phyloP scores from a whole-genome alignment of 345 rosid genomes.

The Arabis hirsuta region DNA sequence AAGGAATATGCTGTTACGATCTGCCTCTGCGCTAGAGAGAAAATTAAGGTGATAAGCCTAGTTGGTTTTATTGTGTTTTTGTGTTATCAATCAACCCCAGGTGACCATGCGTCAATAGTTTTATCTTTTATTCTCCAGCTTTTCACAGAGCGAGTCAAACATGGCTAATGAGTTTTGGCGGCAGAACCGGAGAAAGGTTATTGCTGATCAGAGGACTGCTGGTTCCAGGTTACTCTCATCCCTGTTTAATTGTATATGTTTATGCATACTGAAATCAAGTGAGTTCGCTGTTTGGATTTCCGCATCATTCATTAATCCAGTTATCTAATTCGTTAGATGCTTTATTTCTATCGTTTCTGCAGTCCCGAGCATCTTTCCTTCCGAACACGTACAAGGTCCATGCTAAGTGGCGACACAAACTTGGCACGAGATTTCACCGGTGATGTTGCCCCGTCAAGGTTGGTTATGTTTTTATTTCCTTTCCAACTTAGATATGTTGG shows the following conservation, averaged over 20 bases:
- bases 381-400: constrained; percentile 73
- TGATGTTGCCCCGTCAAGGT: constrained; percentile 79
- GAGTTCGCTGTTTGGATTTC: constrained; percentile 8
- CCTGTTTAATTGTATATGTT: constrained; percentile 31
- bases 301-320: constrained; percentile 12
- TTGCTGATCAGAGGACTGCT: constrained; percentile 93
- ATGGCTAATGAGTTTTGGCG: constrained; percentile 84
- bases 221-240: constrained; percentile 78
- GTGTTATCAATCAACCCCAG: not conserved
- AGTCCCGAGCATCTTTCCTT: constrained; percentile 95
- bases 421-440: constrained; percentile 61
- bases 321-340: not conserved
- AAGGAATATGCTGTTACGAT: constrained; percentile 68
- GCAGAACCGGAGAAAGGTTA: constrained; percentile 86
- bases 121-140: constrained; percentile 52
- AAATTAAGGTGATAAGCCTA: constrained; percentile 64
- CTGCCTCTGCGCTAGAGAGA: constrained; percentile 60
- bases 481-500: constrained; percentile 12
- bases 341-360: constrained; percentile 41
- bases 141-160: constrained; percentile 94
- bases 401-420: constrained; percentile 81
- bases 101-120: constrained; percentile 19
- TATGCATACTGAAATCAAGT: constrained; percentile 29
- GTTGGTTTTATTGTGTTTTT: constrained; percentile 16
- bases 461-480: constrained; percentile 8